Evolutionary conservation across 768 basidiomycete species (phyloP), one percentile per base, ranked within the genome.

Genomic region (Collybia mongolica): DNA sequence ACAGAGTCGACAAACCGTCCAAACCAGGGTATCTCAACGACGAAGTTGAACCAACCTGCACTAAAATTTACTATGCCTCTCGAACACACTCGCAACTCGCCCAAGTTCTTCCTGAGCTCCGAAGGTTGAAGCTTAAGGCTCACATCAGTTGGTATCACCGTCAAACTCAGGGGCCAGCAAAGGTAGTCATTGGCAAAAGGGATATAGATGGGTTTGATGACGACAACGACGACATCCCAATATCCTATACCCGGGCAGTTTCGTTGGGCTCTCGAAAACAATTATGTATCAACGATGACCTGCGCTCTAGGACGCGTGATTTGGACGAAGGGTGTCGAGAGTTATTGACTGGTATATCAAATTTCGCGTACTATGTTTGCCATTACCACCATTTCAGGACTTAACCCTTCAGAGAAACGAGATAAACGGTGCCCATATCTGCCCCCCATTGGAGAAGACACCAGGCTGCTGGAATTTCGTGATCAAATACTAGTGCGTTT

Each of bases 51-150:
- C 76, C 77, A 14, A 75, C 77, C 3, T 89, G 87, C 60, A 87
- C 82, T 32, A 90, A 93, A 74, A 86, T 98, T 53, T 97, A 84
- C 65, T 97, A 95, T 61, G 90, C 95, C 0, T 98, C 97, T 0
- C 78, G 96, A 26, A 99, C 96, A 0, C 96, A 99, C 68, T 95
- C 95, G 1, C 96, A 99, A 61, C 80, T 99, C 3, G 77, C 93
- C 1, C 96, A 99, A 65, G 77, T 98, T 3, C 75, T 94, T 15
- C 86, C 88, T 3, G 97, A 99, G 62, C 73, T 98, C 8, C 77
- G 72, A 36, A 88, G 83, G 58, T 79, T 96, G n/a, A 75, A 75
- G 54, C 64, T 94, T 5, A 53, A 56, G 12, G 57, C 60, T 63
- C 63, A 68, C 15, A 46, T 71, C 42, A 47, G 57, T 22, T 64